Evolutionary conservation across 305 asterid species (phyloP).

Genomic region (Rubia tinctorum): DNA sequence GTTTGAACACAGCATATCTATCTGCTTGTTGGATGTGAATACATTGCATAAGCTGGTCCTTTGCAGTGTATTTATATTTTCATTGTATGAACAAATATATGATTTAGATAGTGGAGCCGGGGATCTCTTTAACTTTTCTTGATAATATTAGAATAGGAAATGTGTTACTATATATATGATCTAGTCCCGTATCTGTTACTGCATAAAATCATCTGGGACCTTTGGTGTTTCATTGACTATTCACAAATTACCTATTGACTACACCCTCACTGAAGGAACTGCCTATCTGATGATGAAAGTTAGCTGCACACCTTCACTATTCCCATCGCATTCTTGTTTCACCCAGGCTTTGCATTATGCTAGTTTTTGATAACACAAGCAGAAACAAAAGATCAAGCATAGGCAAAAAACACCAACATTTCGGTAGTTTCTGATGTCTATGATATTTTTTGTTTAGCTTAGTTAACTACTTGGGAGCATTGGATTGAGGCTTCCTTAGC

Average conservation of each 20-base stretch:
- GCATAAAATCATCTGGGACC: background rate
- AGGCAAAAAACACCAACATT: background rate
- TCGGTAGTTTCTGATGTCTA: background rate
- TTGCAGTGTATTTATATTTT: no score
- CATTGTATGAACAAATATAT: background rate
- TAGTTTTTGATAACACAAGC: background rate
- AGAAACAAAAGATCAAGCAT: background rate
- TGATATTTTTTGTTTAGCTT: slow-evolving; percentile 17
- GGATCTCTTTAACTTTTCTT: no score
- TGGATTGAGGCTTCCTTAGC: no score
- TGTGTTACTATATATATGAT: no score
- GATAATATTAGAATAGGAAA: no score
- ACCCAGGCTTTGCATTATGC: background rate
- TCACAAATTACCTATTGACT: background rate
- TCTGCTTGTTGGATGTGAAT: no score
- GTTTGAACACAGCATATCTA: no score
- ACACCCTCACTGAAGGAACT: background rate
- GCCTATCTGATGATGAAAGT: background rate
- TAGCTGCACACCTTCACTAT: background rate
- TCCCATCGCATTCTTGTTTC: background rate
- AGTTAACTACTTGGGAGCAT: no score
- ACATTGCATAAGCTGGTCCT: no score
- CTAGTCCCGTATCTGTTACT: background rate
- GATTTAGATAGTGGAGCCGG: no score
- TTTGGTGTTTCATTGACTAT: background rate